A percentile compares a stretch with the other conserved stretches of the same genome.
These are phyloP conservation scores for Zasmidium angulare DNA, from an alignment of 2,329 filamentous ascomycete genomes.

Conservation along the genomic window DNA sequence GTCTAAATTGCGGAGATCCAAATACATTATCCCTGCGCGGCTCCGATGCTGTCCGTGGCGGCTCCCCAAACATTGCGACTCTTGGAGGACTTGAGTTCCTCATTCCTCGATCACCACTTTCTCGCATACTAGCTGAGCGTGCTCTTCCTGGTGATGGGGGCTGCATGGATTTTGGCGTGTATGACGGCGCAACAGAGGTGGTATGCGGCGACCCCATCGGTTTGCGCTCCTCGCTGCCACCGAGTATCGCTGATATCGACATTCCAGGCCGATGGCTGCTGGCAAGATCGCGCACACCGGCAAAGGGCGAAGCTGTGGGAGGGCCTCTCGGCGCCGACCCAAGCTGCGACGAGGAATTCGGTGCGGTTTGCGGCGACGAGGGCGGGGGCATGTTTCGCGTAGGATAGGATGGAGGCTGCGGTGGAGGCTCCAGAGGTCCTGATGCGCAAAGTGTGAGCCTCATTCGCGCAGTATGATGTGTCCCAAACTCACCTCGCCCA, in stretches of 20 bases:
- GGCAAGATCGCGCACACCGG: conserved; percentile 56
- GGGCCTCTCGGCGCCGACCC: conserved; percentile 42
- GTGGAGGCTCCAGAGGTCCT: conserved; percentile 35
- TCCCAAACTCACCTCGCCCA: conserved; percentile 20
- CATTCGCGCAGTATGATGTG: not conserved
- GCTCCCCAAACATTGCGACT: conserved; percentile 25
- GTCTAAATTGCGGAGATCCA: conserved; percentile 31
- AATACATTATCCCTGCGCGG: conserved; percentile 32
- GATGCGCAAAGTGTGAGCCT: conserved; percentile 4
- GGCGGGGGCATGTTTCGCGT: conserved; percentile 51
- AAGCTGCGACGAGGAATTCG: conserved; percentile 38
- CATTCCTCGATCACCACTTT: conserved; percentile 26
- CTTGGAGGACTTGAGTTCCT: conserved; percentile 29
- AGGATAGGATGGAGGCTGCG: conserved; percentile 42
- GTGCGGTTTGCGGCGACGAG: conserved; percentile 47
- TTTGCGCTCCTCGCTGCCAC: conserved; percentile 38
- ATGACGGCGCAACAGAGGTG: conserved; percentile 26
- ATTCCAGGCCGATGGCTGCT: conserved; percentile 61
- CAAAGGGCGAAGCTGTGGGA: conserved; percentile 47
- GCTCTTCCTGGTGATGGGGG: conserved; percentile 47
- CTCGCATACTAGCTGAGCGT: conserved; percentile 38
- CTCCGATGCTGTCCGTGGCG: conserved; percentile 27
- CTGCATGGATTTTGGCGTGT: conserved; percentile 44
- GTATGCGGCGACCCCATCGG: conserved; percentile 35
- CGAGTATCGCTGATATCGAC: conserved; percentile 73